Percentiles rank a stretch among this genome's conserved stretches.
phyloP scores from a whole-genome alignment of 2,329 filamentous ascomycete species.

The Rhynchosporium secalis region DNA sequence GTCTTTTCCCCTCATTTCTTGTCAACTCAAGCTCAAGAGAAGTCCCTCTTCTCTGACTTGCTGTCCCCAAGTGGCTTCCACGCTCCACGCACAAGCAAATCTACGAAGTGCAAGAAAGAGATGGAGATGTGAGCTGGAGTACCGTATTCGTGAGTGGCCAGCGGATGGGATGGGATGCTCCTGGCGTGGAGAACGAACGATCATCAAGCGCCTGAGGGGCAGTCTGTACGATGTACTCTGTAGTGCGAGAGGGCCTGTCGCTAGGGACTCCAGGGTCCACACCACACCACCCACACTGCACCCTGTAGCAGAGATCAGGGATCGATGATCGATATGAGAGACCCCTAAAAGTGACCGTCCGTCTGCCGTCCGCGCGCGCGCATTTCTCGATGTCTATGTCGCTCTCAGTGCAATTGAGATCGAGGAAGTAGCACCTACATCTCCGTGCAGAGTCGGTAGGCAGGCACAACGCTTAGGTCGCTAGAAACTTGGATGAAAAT shows the following conservation, averaged over 20 bases:
- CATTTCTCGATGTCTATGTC: not conserved
- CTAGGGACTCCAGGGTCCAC: conserved; percentile 6
- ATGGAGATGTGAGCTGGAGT: not conserved
- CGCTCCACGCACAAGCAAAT: not conserved
- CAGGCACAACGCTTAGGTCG: not conserved
- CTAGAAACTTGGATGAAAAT: no score
- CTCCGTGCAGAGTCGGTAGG: not conserved
- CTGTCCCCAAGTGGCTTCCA: not conserved
- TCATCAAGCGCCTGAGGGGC: not conserved
- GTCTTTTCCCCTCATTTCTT: not conserved
- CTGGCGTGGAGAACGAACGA: not conserved
- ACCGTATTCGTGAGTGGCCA: not conserved
- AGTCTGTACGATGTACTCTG: not conserved
- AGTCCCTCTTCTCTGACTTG: not conserved
- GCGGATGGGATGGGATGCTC: not conserved
- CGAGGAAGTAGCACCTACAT: not conserved
- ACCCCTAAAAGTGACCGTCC: conserved; percentile 3
- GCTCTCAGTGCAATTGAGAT: not conserved
- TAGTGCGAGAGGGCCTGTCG: no score
- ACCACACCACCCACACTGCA: not conserved
- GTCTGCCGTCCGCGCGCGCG: not conserved
- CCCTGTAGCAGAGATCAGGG: not conserved
- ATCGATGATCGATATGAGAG: conserved; percentile 4
- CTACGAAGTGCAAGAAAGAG: not conserved
- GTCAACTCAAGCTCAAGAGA: not conserved